Base-by-base conservation (phyloP, 192 early-diverging fungal species). In the Umbelopsis isabellina region DNA sequence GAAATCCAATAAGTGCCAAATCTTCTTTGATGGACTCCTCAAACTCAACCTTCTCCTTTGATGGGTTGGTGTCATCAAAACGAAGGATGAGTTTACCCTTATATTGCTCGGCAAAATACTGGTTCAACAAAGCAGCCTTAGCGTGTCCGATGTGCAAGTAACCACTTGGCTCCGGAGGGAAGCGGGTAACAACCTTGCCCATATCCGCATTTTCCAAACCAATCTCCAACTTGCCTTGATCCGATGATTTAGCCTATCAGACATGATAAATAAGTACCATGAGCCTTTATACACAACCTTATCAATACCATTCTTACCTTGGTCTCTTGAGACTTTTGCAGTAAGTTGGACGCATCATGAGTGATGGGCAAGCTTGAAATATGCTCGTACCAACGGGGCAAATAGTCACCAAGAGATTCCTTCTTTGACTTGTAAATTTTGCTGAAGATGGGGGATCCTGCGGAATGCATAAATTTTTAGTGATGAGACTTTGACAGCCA, bases 121-220 rank as follows among this genome's bases (percentile, higher is more conserved):
- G 93, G 86, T 98, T 99, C 65, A 99, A 78, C 52, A 99, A 83
- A 13, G 95, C 98, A 41, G 98, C 98, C 87, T 99, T 99, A 65
- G 96, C 95, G 79, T 99, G 98, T 66, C 98, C 98, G 87, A 99
- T 97, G 83, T 99, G 98, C 69, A 99, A 84, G 82, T 97, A 99
- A 79, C 97, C 98, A 78, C 86, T 90, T 69, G 98, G 97, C 86
- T 99, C 98, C 3, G 98, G 98, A 64, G 98, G 97, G 88, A 99
- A 99, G 64, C 98, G 89, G 30, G 96, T 98, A 23, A 96, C 95
- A 20, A 99, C 96, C 74, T 91, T 84, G 65, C 98, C 98, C 72
- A 89, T 72, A 72, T 89, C 85, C 20, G 92, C 92, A 71, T 84
- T 89, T 66, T 88, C 81, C 37, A 99, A 83, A 33, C 86, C 91